phyloP scores from a whole-genome alignment of 352 stramenopile species.

The Hyaloperonospora arabidopsidis region DNA sequence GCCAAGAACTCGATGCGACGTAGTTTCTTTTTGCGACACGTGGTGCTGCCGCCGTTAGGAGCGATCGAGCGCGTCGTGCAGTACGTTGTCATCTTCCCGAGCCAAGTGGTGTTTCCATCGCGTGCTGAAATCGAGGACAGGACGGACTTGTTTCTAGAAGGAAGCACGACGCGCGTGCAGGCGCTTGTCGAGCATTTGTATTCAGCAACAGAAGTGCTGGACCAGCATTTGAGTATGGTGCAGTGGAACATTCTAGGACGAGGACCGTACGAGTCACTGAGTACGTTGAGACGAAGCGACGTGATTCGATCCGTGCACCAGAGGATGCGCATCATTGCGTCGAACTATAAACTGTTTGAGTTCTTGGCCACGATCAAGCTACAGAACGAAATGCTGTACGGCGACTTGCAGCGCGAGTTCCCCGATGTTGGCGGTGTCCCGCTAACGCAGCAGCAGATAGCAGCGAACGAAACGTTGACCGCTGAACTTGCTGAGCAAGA shows the following conservation, averaged over 20 bases:
- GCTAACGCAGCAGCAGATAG: slow-evolving; percentile 33
- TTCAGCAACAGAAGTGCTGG: slow-evolving; percentile 72
- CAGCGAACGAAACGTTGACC: slow-evolving; percentile 33
- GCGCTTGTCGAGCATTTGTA: slow-evolving; percentile 75
- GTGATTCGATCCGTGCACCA: slow-evolving; percentile 67
- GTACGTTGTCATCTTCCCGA: slow-evolving; percentile 74
- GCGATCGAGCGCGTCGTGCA: slow-evolving; percentile 57
- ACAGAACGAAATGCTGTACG: slow-evolving; percentile 81
- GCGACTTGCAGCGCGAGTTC: slow-evolving; percentile 49
- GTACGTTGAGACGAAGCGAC: slow-evolving; percentile 41
- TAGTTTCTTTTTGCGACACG: slow-evolving; percentile 53
- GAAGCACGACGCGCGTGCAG: slow-evolving; percentile 66
- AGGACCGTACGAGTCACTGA: slow-evolving; percentile 73
- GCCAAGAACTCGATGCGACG: slow-evolving; percentile 71
- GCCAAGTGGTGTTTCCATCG: slow-evolving; percentile 70
- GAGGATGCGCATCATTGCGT: slow-evolving; percentile 63
- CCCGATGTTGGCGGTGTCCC: slow-evolving; percentile 43
- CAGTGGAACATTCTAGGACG: slow-evolving; percentile 81
- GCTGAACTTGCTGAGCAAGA: slow-evolving; percentile 45
- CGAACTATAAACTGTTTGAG: slow-evolving; percentile 74
- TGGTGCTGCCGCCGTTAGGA: slow-evolving; percentile 60
- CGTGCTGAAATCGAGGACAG: slow-evolving; percentile 67
- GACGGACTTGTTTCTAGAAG: slow-evolving; percentile 66
- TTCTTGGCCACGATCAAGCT: slow-evolving; percentile 78
- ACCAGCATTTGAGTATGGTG: slow-evolving; percentile 81